Percentiles rank a stretch among this genome's conserved stretches.
These are phyloP conservation scores for Geotrichum europaeum DNA, from an alignment of 1,139 yeast species.

Conservation along the genomic window DNA sequence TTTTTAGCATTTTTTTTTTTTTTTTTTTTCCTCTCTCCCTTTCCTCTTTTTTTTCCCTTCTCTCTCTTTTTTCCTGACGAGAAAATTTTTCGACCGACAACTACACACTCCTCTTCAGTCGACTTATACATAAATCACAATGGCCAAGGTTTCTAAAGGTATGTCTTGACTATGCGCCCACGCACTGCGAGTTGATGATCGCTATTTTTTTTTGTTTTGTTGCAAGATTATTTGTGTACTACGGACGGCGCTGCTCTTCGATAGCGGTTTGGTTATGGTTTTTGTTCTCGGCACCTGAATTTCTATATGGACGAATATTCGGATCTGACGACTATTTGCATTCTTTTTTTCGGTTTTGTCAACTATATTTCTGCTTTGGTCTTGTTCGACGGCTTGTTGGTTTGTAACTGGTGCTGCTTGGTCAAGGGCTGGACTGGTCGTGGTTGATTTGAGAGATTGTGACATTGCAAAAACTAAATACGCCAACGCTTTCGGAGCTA, in stretches of 20 bases:
- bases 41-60: slow-evolving; percentile 5
- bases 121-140: slow-evolving; percentile 24
- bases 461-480: neutral
- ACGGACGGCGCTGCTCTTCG: neutral
- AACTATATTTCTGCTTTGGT: neutral
- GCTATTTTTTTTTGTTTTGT: neutral
- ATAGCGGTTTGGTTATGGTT: neutral
- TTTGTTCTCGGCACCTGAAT: neutral
- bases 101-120: slow-evolving; percentile 13
- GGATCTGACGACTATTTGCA: neutral
- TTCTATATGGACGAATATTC: neutral
- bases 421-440: neutral
- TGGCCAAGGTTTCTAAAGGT: slow-evolving; percentile 36
- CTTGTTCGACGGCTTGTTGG: neutral
- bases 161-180: slow-evolving; percentile 18
- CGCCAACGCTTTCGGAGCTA: neutral
- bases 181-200: neutral
- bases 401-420: neutral
- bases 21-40: slow-evolving; percentile 1
- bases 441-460: neutral
- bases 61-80: slow-evolving; percentile 11
- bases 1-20: slow-evolving; percentile 2
- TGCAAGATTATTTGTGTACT: neutral
- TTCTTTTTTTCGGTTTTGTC: neutral
- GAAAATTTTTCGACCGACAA: slow-evolving; percentile 11